These are phyloP conservation scores for Discostella stelligeroides DNA, from an alignment of 108 stramenopile species.

Conservation along the genomic window DNA sequence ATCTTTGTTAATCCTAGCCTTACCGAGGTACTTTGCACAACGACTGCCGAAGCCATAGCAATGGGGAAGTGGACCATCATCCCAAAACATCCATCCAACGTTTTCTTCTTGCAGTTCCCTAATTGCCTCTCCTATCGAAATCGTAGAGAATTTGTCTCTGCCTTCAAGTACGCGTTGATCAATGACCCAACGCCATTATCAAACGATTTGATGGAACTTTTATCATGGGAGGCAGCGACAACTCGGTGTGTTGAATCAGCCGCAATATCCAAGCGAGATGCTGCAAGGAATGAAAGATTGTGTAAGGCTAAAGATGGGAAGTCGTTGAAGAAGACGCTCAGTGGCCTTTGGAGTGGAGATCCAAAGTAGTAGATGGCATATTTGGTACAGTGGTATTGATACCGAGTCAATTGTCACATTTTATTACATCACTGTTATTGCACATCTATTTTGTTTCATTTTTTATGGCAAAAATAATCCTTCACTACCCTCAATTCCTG, in stretches of 20 bases:
- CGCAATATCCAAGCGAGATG: constrained; percentile 59
- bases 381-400: too few relatives aligned
- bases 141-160: constrained; percentile 53
- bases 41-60: constrained; percentile 85
- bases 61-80: constrained; percentile 87
- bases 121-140: constrained; percentile 72
- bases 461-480: constrained; percentile 6
- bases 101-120: constrained; percentile 73
- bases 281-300: constrained; percentile 51
- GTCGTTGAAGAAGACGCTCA: constrained; percentile 28
- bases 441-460: neutral
- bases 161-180: constrained; percentile 57
- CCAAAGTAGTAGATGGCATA: too few relatives aligned
- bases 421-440: too few relatives aligned
- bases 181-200: constrained; percentile 57
- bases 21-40: constrained; percentile 86
- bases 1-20: constrained; percentile 80
- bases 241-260: constrained; percentile 63
- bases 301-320: constrained; percentile 30
- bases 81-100: constrained; percentile 77
- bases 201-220: constrained; percentile 28
- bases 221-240: constrained; percentile 85
- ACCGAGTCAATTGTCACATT: too few relatives aligned
- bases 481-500: neutral
- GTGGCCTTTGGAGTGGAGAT: constrained; percentile 28